Evolutionary conservation across 148 eudicot species (phyloP).

Genomic region (Amaranthus palmeri): DNA sequence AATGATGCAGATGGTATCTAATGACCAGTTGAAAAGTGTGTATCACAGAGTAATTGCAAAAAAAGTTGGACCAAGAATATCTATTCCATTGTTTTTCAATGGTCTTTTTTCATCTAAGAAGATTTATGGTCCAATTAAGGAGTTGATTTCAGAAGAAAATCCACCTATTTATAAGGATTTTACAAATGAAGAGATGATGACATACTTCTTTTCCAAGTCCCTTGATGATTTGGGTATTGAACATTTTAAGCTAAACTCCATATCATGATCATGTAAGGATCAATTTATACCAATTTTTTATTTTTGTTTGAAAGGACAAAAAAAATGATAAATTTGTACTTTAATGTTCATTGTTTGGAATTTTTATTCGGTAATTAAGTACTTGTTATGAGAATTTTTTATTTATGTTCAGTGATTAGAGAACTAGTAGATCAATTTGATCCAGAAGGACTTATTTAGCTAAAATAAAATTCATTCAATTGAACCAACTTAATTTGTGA

Average conservation of each 20-base stretch:
- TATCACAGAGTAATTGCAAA: conserved; percentile 35
- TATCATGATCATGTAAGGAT: not conserved
- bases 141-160: conserved; percentile 35
- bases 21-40: conserved; percentile 33
- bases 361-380: too few species aligned
- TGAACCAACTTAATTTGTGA: too few species aligned
- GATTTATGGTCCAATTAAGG: conserved; percentile 42
- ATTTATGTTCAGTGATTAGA: too few species aligned
- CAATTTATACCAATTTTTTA: too few species aligned
- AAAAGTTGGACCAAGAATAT: conserved; percentile 40
- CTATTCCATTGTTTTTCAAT: conserved; percentile 29
- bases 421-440: too few species aligned
- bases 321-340: too few species aligned
- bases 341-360: too few species aligned
- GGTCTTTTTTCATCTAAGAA: conserved; percentile 10
- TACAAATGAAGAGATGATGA: conserved; percentile 14
- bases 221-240: conserved; percentile 23
- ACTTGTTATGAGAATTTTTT: too few species aligned
- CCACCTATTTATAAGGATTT: conserved; percentile 30
- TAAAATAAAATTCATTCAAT: too few species aligned
- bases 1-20: conserved; percentile 25
- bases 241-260: conserved; percentile 11
- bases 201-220: conserved; percentile 11
- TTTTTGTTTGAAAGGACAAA: too few species aligned
- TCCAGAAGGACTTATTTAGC: too few species aligned